Percentiles rank a stretch among this genome's conserved stretches.
These are phyloP conservation scores for Elaeagnus macrophylla DNA, from an alignment of 306 rosid species.

Conservation along the genomic window DNA sequence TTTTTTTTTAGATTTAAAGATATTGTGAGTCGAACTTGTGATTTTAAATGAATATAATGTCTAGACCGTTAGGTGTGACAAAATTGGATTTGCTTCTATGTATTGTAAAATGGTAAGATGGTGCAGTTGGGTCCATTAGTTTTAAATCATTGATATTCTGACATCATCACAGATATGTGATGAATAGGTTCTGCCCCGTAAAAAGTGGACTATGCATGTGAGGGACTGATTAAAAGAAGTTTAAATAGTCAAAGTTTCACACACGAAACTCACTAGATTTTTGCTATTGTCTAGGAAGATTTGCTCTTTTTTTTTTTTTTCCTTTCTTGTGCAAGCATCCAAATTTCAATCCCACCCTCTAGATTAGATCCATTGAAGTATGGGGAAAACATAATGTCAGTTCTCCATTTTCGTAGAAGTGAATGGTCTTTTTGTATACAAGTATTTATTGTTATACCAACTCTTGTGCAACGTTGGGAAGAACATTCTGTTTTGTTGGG, in stretches of 20 bases:
- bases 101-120: too few relatives aligned
- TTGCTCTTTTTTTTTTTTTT: not conserved
- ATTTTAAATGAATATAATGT: too few relatives aligned
- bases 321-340: not conserved
- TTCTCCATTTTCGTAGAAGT: conserved; percentile 1
- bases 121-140: too few relatives aligned
- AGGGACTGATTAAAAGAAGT: conserved; percentile 14
- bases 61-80: too few relatives aligned
- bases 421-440: conserved; percentile 7
- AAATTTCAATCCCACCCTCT: not conserved
- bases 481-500: too few relatives aligned
- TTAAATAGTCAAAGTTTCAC: conserved; percentile 5
- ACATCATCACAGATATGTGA: too few relatives aligned
- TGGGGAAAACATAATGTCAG: not conserved
- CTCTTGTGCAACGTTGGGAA: too few relatives aligned
- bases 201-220: conserved; percentile 3
- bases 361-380: not conserved
- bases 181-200: not conserved
- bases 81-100: too few relatives aligned
- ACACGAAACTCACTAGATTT: conserved; percentile 1
- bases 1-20: not conserved
- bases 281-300: not conserved
- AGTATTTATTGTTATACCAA: too few relatives aligned
- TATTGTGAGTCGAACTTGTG: too few relatives aligned
- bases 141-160: too few relatives aligned